These are phyloP conservation scores for Lycium barbarum DNA, from an alignment of 257 asterid species.

Conservation along the genomic window DNA sequence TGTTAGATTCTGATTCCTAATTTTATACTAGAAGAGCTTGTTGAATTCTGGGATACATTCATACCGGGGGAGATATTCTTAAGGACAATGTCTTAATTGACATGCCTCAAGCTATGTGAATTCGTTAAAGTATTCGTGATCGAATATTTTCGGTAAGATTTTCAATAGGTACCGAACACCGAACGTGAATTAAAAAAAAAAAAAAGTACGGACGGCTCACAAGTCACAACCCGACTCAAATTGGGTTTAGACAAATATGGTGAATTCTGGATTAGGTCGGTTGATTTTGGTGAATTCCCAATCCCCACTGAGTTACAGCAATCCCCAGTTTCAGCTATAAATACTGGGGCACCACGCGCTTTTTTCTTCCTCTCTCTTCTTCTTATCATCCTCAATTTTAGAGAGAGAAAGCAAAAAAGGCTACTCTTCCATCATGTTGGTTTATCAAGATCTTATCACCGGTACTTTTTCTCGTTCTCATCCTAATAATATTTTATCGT, in stretches of 20 bases:
- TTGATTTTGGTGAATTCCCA: not conserved
- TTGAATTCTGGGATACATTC: no score
- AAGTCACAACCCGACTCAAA: not conserved
- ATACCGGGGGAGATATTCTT: no score
- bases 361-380: not conserved
- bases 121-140: no score
- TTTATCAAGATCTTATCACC: constrained; percentile 64
- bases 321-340: not conserved
- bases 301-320: not conserved
- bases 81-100: no score
- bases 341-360: not conserved
- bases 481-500: not conserved
- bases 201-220: no score
- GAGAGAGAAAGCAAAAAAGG: constrained; percentile 10
- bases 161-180: no score
- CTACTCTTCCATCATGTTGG: constrained; percentile 53
- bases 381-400: not conserved
- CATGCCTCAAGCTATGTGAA: no score
- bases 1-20: no score
- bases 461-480: not conserved
- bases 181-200: no score
- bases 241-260: not conserved
- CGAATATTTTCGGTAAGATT: no score
- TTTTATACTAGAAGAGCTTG: no score
- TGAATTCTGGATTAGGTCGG: not conserved